Evolutionary conservation across 768 basidiomycete genomes (phyloP), one percentile per base, ranked within the genome.

Genomic region (Ramaria rubella): DNA sequence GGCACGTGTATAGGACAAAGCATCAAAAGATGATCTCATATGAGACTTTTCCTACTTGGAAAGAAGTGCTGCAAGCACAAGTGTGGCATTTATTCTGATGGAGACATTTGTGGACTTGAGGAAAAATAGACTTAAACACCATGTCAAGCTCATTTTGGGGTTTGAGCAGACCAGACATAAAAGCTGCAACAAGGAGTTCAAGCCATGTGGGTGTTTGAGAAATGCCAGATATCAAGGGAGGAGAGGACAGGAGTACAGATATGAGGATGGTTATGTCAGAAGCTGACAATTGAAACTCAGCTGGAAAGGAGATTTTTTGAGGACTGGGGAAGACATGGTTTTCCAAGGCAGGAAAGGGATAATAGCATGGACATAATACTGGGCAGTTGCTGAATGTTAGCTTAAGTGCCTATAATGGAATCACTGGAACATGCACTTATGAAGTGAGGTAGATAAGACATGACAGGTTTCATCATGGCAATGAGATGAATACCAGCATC

Each of bases 261-360:
- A 95, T 73, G 38, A 91, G 77, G 21, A 58, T 75, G 73, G 48
- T 81, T 72, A 42, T 73, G 71, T 55, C 78, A 75, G 30, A 74
- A 70, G 49, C 81, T 68, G 58, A 75, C 73, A 58, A 72, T 2
- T 81, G 76, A 67, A 59, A 97, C 85, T 4, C 97, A 77, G 61
- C 87, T 86, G 30, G 94, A 84, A 60, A 99, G 78, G 48, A 94
- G 79, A 36, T 87, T 84, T 68, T 94, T 96, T 29, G 89, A 78
- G 14, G 90, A 83, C 69, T 94, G 86, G 1, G 94, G 87, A 42
- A 99, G 79, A 68, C 93, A 96, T 21, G 88, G 81, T 62, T 90
- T 93, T 36, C 87, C 89, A 7, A 95, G 77, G 55, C 90, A 86
- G 19, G 95, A 92, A 30, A 97, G 81, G 23, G 80, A 75, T 5